Percentiles rank a stretch among this genome's conserved stretches.
phyloP scores from a whole-genome alignment of 1,139 yeast genomes.

The Scheffersomyces titani region DNA sequence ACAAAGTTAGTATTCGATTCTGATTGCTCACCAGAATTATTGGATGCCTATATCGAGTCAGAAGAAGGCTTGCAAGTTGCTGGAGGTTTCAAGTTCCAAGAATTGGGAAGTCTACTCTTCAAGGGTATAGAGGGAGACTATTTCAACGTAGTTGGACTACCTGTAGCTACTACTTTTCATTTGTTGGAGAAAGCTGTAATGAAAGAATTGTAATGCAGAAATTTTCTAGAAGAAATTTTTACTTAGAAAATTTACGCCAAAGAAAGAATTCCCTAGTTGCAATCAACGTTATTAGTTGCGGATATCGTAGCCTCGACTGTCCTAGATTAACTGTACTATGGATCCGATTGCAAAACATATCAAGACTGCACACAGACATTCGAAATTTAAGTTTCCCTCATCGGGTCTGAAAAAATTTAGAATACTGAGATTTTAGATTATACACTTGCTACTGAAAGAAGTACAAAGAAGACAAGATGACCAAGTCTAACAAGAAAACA shows the following conservation, averaged over 20 bases:
- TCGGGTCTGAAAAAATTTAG: constrained; percentile 6
- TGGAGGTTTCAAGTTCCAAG: constrained; percentile 91
- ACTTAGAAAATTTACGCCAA: background rate
- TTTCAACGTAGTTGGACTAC: constrained; percentile 88
- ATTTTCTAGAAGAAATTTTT: background rate
- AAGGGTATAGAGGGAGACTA: constrained; percentile 73
- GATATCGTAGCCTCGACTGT: background rate
- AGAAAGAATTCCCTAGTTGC: background rate
- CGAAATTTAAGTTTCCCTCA: constrained; percentile 10
- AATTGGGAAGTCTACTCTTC: constrained; percentile 65
- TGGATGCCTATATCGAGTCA: constrained; percentile 61
- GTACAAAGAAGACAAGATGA: constrained; percentile 5
- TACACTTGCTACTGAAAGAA: background rate
- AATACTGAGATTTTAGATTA: background rate
- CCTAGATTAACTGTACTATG: background rate
- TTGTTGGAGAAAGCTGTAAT: constrained; percentile 26
- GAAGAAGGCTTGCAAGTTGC: constrained; percentile 84
- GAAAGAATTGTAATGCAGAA: background rate
- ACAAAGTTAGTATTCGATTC: constrained; percentile 33
- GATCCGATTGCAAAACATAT: constrained; percentile 1
- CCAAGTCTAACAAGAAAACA: constrained; percentile 6
- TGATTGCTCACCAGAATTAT: constrained; percentile 49
- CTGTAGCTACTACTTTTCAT: constrained; percentile 58
- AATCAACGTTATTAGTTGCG: background rate
- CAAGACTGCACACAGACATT: constrained; percentile 6